Evolutionary conservation across 177 flowering plant genomes (phyloP), one percentile per base, ranked within the genome.

Genomic region (Vitis hybrid): DNA sequence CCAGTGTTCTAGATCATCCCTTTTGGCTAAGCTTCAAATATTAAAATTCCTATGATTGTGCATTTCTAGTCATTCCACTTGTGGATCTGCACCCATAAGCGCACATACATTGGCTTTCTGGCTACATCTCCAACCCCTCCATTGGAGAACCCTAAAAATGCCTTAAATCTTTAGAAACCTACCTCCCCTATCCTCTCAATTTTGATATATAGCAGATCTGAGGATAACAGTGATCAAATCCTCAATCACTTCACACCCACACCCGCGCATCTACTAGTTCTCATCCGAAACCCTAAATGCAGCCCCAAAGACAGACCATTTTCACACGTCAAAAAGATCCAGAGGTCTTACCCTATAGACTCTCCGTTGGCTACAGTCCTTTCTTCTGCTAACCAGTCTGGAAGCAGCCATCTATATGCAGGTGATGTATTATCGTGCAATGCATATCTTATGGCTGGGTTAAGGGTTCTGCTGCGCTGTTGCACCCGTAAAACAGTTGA

Each of bases 331-430:
- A 35, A 27, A 1, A 52, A 15, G 2, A 15, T 27, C 2, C 18
- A 10, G 5, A 52, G 10, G 13, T 24, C 2, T 65, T 68, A 68
- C 70, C 63, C 63, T 68, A 7, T 68, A 68, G 55, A 49, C 6
- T 6, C 63, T 46, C 70, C 56, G 2, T 32, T 12, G 5, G 5
- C 5, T 35, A 68, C 40, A 3, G 2, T 14, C 8, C 63, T 54
- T 40, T 68, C 70, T 27, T 68, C 70, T 2, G 18, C 70, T 2
- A 68, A 5, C 70, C 70, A 68, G 1, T 24, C 70, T 1, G 55
- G 63, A 6, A 68, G 63, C 40, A 68, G 13, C 70, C 70, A 70
- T 6, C 59, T 16, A 19, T 61, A 51, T 27, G 30, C 30, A 27
- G 4, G 30, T 27, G 30, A 27, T 0, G 30, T 27, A 27, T 27